Conservation (phyloP, 768 basidiomycete species). For the Mycena pura region DNA sequence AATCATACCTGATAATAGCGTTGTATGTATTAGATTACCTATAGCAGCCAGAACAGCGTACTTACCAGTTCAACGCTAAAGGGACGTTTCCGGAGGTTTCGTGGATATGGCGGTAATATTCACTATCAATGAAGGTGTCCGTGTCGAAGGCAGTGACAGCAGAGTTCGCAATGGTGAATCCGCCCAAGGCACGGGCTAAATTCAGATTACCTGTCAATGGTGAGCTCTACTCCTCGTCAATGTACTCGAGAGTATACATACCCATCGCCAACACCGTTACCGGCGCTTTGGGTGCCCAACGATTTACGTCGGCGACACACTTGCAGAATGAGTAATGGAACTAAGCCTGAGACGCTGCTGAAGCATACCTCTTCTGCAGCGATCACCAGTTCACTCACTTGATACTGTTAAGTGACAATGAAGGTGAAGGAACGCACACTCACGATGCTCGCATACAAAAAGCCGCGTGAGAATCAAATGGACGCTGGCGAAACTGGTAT, state of each 20-base stretch:
- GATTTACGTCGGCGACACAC: constrained; percentile 61
- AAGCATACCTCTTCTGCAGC: constrained; percentile 66
- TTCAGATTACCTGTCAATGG: constrained; percentile 56
- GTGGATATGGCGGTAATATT: constrained; percentile 54
- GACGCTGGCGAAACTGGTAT: constrained; percentile 65
- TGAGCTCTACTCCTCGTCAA: too few relatives aligned
- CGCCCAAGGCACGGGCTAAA: constrained; percentile 68
- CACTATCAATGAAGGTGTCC: constrained; percentile 60
- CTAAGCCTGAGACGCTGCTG: not conserved
- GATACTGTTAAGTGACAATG: constrained; percentile 2
- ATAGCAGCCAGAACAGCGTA: not conserved
- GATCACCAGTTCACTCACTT: constrained; percentile 64
- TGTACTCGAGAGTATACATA: constrained; percentile 32
- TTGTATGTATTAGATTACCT: not conserved
- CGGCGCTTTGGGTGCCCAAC: constrained; percentile 64
- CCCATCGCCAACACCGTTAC: constrained; percentile 60
- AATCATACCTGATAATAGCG: constrained; percentile 56
- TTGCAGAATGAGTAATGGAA: constrained; percentile 30
- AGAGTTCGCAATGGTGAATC: constrained; percentile 58
- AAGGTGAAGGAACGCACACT: constrained; percentile 29
- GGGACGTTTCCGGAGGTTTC: constrained; percentile 53
- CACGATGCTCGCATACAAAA: constrained; percentile 68
- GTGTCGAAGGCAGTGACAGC: constrained; percentile 65
- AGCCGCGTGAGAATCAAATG: constrained; percentile 60
- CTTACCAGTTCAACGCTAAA: constrained; percentile 68